Conservation (phyloP, 352 stramenopile species). For the Pythium rhizo-oryzae region DNA sequence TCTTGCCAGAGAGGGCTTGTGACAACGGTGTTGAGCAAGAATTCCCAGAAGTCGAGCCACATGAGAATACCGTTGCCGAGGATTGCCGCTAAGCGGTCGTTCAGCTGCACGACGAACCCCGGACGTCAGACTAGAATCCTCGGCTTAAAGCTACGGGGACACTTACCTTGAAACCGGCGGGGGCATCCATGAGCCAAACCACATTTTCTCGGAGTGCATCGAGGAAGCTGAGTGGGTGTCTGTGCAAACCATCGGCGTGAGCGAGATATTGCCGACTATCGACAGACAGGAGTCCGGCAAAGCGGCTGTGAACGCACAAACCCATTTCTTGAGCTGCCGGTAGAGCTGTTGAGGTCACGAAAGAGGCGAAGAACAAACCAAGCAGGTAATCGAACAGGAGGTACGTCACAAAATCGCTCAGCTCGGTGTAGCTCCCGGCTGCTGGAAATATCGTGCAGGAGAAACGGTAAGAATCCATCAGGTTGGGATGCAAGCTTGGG, state of each 20-base stretch:
- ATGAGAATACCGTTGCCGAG: constrained; percentile 84
- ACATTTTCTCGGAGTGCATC: constrained; percentile 56
- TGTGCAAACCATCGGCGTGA: background rate
- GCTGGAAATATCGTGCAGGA: too few relatives aligned
- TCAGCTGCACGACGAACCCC: constrained; percentile 51
- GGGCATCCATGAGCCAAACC: constrained; percentile 74
- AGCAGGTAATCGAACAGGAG: constrained; percentile 15
- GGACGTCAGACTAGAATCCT: background rate
- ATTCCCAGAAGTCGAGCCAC: constrained; percentile 80
- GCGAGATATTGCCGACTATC: background rate
- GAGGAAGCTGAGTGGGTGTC: constrained; percentile 31
- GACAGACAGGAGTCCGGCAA: background rate
- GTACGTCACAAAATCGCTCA: constrained; percentile 14
- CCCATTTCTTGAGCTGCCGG: constrained; percentile 5
- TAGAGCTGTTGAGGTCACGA: constrained; percentile 12
- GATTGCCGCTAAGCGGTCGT: constrained; percentile 86
- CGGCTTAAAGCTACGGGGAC: background rate
- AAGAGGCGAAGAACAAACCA: constrained; percentile 26
- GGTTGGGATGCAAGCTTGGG: too few relatives aligned
- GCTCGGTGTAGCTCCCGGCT: background rate
- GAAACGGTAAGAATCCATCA: background rate
- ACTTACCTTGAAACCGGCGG: constrained; percentile 73
- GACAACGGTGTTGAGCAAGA: constrained; percentile 33
- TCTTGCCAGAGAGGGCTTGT: constrained; percentile 29
- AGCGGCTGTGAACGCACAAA: background rate